Conservation (phyloP, 495 filamentous ascomycete genomes). For the Pyrenula aspistea region DNA sequence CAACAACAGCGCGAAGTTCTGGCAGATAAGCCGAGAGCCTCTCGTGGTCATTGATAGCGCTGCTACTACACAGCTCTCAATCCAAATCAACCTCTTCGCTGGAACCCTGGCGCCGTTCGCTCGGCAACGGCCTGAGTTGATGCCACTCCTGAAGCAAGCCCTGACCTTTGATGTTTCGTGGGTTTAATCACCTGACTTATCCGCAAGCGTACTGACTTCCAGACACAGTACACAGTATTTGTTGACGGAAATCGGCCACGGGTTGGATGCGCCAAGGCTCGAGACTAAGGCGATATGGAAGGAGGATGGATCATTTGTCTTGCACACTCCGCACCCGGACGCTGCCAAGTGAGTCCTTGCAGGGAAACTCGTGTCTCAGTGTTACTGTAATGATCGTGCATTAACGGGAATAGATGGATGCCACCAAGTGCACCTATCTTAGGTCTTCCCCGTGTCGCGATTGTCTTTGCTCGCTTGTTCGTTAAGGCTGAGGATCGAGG, state of each 20-base stretch:
- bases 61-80: slow-evolving; percentile 14
- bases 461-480: slow-evolving; percentile 23
- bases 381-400: no score
- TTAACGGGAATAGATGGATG: slow-evolving; percentile 15
- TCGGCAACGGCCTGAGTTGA: slow-evolving; percentile 12
- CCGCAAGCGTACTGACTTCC: no score
- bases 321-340: slow-evolving; percentile 15
- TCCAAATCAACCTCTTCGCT: slow-evolving; percentile 24
- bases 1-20: slow-evolving; percentile 4
- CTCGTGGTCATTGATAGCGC: slow-evolving; percentile 7
- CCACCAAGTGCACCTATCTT: slow-evolving; percentile 17
- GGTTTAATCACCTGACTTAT: neutral
- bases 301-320: slow-evolving; percentile 19
- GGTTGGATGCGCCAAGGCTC: slow-evolving; percentile 22
- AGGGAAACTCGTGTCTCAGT: no score
- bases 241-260: slow-evolving; percentile 25
- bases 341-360: slow-evolving; percentile 17
- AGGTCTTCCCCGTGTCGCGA: slow-evolving; percentile 15
- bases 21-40: slow-evolving; percentile 9
- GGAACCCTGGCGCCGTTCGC: slow-evolving; percentile 22
- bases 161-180: slow-evolving; percentile 16
- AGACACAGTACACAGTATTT: slow-evolving; percentile 20
- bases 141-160: slow-evolving; percentile 11
- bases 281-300: slow-evolving; percentile 24
- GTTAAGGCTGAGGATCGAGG: slow-evolving; percentile 16